These are phyloP conservation scores for Clonostachys byssicola DNA, from an alignment of 2,329 filamentous ascomycete genomes.

Conservation along the genomic window DNA sequence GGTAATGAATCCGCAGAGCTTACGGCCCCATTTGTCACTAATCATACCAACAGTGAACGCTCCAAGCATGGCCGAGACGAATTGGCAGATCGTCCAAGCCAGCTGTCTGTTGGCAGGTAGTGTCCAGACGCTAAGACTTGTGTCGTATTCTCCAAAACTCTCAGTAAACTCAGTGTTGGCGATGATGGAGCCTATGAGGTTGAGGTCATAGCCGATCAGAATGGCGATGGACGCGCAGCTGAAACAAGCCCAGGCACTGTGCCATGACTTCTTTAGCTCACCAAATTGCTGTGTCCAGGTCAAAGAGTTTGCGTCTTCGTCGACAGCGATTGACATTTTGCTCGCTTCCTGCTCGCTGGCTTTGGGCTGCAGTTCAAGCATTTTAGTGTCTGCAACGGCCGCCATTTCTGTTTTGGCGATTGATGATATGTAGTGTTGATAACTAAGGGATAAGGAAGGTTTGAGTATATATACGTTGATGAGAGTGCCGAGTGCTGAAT, in stretches of 20 bases:
- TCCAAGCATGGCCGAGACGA: not conserved
- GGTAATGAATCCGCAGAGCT: not conserved
- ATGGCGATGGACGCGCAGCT: not conserved
- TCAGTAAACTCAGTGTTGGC: not conserved
- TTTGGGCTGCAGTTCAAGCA: too few species aligned
- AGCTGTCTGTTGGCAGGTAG: not conserved
- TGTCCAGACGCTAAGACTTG: not conserved
- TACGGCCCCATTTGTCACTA: not conserved
- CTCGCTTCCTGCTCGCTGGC: too few species aligned
- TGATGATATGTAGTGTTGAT: too few species aligned
- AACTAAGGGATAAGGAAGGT: too few species aligned
- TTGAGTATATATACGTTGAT: too few species aligned
- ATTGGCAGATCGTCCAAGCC: not conserved
- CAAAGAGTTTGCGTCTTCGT: not conserved
- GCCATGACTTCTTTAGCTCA: not conserved
- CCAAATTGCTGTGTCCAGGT: not conserved
- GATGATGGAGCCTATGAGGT: constrained; percentile 2
- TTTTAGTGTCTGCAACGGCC: too few species aligned
- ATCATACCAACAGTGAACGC: not conserved
- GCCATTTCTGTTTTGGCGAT: too few species aligned
- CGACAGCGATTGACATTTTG: not conserved
- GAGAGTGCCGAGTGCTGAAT: too few species aligned
- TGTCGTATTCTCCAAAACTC: not conserved
- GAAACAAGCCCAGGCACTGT: not conserved
- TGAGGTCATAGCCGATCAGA: constrained; percentile 1